phyloP scores from a whole-genome alignment of 2,329 filamentous ascomycete genomes.

The Orbilia ellipsospora region DNA sequence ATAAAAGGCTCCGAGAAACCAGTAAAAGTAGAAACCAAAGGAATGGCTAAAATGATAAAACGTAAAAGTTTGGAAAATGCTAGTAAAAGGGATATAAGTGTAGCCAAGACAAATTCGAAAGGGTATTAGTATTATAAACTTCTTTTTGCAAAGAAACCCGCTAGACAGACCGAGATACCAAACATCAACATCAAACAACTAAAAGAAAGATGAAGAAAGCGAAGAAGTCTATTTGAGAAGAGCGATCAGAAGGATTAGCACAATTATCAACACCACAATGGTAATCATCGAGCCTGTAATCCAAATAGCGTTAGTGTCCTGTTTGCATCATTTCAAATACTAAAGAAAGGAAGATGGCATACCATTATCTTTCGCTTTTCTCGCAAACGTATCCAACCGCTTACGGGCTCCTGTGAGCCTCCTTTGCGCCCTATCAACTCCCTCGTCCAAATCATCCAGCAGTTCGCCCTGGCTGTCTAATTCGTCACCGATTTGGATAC shows the following conservation, averaged over 20 bases:
- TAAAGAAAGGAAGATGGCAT: background rate
- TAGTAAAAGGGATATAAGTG: background rate
- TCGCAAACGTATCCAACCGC: slow-evolving; percentile 76
- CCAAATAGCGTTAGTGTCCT: slow-evolving; percentile 70
- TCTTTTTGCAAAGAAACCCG: slow-evolving; percentile 17
- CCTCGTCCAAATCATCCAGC: slow-evolving; percentile 86
- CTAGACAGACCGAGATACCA: slow-evolving; percentile 20
- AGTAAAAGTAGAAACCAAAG: background rate
- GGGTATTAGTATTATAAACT: slow-evolving; percentile 23
- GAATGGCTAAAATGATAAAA: background rate
- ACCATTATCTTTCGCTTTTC: slow-evolving; percentile 74
- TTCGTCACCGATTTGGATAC: slow-evolving; percentile 96
- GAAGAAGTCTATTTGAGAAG: slow-evolving; percentile 73
- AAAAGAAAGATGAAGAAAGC: background rate
- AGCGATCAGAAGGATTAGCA: slow-evolving; percentile 83
- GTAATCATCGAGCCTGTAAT: slow-evolving; percentile 68
- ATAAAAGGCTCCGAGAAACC: background rate
- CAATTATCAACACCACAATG: slow-evolving; percentile 79
- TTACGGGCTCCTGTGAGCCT: slow-evolving; percentile 80
- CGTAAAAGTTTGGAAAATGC: background rate
- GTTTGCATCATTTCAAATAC: background rate
- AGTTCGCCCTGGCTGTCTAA: slow-evolving; percentile 88
- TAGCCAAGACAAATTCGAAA: slow-evolving; percentile 1
- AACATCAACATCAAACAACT: slow-evolving; percentile 56
- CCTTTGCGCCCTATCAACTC: slow-evolving; percentile 81